Conservation (phyloP, 805 yeast species). For the Myxozyma vanderwaltii region DNA sequence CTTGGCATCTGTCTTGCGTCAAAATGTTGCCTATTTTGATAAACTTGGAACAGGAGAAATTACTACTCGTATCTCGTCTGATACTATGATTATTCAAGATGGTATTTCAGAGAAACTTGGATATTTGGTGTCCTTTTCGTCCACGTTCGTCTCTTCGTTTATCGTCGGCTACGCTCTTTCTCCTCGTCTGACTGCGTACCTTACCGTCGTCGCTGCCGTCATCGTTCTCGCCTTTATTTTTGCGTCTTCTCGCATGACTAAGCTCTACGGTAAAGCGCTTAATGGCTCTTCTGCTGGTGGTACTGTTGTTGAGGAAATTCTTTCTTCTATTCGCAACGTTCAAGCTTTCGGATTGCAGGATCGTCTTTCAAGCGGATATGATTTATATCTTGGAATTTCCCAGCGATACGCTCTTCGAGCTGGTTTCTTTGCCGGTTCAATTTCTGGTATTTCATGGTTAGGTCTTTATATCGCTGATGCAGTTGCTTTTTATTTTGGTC, state of each 20-base stretch:
- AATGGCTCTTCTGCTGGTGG: conserved; percentile 35
- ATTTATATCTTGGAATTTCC: conserved; percentile 38
- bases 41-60: conserved; percentile 50
- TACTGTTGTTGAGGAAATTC: conserved; percentile 47
- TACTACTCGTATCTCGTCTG: conserved; percentile 48
- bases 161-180: conserved; percentile 44
- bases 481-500: conserved; percentile 48
- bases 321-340: conserved; percentile 47
- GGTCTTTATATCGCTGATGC: conserved; percentile 46
- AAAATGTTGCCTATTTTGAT: conserved; percentile 49
- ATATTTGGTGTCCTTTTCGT: conserved; percentile 43
- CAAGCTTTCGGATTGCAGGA: conserved; percentile 49
- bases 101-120: conserved; percentile 50
- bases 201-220: conserved; percentile 32
- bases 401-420: conserved; percentile 38
- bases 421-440: conserved; percentile 41
- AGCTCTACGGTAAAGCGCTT: conserved; percentile 24
- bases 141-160: conserved; percentile 46
- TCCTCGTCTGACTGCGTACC: conserved; percentile 43
- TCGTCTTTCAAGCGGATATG: conserved; percentile 42
- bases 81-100: conserved; percentile 47
- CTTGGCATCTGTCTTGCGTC: conserved; percentile 44
- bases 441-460: conserved; percentile 47
- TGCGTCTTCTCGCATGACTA: conserved; percentile 35
- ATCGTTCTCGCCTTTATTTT: conserved; percentile 42